phyloP scores from a whole-genome alignment of 108 stramenopile genomes.

The Thalassiosira profunda region DNA sequence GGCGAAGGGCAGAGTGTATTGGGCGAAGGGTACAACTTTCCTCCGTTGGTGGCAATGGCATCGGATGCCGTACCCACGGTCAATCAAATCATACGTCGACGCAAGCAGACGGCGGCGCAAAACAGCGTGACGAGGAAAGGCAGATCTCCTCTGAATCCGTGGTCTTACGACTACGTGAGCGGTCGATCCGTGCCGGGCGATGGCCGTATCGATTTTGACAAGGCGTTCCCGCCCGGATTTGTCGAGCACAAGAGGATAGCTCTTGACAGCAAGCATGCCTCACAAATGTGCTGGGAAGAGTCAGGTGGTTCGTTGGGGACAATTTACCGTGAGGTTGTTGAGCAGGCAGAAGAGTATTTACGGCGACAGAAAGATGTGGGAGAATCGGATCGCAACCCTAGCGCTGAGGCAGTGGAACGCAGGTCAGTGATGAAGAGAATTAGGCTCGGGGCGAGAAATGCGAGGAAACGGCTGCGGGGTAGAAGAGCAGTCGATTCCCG shows the following conservation, averaged over 20 bases:
- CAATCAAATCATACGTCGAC: conserved; percentile 57
- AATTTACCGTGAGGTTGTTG: conserved; percentile 41
- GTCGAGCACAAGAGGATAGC: conserved; percentile 36
- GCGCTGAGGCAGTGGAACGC: too few species aligned
- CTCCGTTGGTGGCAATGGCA: conserved; percentile 51
- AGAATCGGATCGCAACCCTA: too few species aligned
- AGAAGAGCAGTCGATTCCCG: background rate
- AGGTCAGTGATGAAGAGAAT: conserved; percentile 5
- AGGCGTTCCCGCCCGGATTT: conserved; percentile 51
- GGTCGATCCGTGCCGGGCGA: conserved; percentile 56
- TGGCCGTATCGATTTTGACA: conserved; percentile 58
- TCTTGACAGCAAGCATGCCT: conserved; percentile 48
- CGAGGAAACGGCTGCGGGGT: background rate
- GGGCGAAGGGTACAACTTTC: too few species aligned
- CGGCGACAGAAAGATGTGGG: too few species aligned
- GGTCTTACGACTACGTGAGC: conserved; percentile 56
- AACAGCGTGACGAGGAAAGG: conserved; percentile 6
- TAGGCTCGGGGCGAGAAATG: background rate
- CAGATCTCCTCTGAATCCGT: conserved; percentile 17
- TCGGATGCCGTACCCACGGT: conserved; percentile 53
- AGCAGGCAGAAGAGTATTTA: conserved; percentile 34
- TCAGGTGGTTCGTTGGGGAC: conserved; percentile 39
- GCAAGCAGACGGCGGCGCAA: conserved; percentile 7
- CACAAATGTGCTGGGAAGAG: conserved; percentile 67
- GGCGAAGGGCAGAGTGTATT: too few species aligned